Evolutionary conservation across 345 rosid species (phyloP), one percentile per base, ranked within the genome.

Genomic region (Kandelia obovata): DNA sequence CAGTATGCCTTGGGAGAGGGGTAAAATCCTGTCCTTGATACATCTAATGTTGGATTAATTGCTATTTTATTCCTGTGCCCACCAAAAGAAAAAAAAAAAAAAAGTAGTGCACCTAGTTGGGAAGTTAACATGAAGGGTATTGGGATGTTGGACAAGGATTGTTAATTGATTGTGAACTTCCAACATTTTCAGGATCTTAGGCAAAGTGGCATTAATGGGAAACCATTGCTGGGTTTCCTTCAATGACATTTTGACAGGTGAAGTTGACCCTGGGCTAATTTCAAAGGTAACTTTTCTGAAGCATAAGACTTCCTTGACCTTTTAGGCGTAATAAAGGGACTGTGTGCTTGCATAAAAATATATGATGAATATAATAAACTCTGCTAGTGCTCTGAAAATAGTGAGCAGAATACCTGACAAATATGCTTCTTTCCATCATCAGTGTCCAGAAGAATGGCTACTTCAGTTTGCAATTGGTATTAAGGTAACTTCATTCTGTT

Each of bases 391-490:
- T 67, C 28, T 28, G 30, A 7, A 17, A 43, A 62, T 53, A 19
- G 37, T 37, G 39, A 15, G 51, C 7, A 53, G 26, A 27, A 61
- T 26, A 39, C 46, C 59, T 66, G 31, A 62, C 30, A 53, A 62
- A 47, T 73, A 27, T 35, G 57, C 30, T 64, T 74, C 47, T 72
- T 67, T 56, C n/a, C 6, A 47, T 75, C 80, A 58, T 62, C 87
- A 88, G 90, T 77, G 77, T 65, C 84, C 89, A 30, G 84, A 75
- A 25, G 90, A 88, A 77, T 88, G 90, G 93, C 72, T 88, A 4
- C 80, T 76, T 68, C 93, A 88, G 76, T 79, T 86, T 71, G 83
- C 75, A 30, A 75, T 82, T 4, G 93, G 90, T 51, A 67, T 86
- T 77, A 83, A 84, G 93, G 93, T 88, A 84, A 83, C 39, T 59